These are phyloP conservation scores for Zizania latifolia DNA, from an alignment of 176 grass and related monocot genomes.

Conservation along the genomic window DNA sequence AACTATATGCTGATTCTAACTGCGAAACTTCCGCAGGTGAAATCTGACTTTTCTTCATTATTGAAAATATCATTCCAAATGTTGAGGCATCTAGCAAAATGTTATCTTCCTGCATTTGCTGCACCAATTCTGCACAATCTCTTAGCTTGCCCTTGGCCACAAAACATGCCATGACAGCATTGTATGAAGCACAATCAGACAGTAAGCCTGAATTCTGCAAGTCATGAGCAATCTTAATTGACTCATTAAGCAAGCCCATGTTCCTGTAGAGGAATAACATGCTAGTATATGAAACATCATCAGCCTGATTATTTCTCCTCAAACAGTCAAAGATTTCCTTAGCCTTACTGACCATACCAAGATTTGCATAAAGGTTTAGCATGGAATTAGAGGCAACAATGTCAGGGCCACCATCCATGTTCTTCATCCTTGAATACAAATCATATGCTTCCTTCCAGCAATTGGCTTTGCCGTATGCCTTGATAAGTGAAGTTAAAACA, in stretches of 20 bases:
- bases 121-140: constrained; percentile 58
- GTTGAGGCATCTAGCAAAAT: constrained; percentile 47
- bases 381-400: constrained; percentile 65
- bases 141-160: constrained; percentile 39
- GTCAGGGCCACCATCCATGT: constrained; percentile 53
- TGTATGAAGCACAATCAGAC: constrained; percentile 52
- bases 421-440: constrained; percentile 56
- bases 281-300: constrained; percentile 55
- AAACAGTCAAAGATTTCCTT: constrained; percentile 56
- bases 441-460: constrained; percentile 66
- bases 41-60: constrained; percentile 42
- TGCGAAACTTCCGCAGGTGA: constrained; percentile 39
- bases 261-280: constrained; percentile 66
- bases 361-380: constrained; percentile 66
- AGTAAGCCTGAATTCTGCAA: constrained; percentile 60
- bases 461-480: constrained; percentile 54
- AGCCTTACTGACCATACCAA: constrained; percentile 63
- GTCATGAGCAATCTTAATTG: constrained; percentile 35
- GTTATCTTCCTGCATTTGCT: constrained; percentile 50
- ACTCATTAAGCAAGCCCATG: constrained; percentile 61
- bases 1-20: constrained; percentile 53
- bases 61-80: constrained; percentile 50
- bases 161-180: constrained; percentile 56
- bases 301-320: constrained; percentile 34
- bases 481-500: constrained; percentile 60